These are phyloP conservation scores for Aspergillus sp. DNA, from an alignment of 2,329 filamentous ascomycete species.

Conservation along the genomic window DNA sequence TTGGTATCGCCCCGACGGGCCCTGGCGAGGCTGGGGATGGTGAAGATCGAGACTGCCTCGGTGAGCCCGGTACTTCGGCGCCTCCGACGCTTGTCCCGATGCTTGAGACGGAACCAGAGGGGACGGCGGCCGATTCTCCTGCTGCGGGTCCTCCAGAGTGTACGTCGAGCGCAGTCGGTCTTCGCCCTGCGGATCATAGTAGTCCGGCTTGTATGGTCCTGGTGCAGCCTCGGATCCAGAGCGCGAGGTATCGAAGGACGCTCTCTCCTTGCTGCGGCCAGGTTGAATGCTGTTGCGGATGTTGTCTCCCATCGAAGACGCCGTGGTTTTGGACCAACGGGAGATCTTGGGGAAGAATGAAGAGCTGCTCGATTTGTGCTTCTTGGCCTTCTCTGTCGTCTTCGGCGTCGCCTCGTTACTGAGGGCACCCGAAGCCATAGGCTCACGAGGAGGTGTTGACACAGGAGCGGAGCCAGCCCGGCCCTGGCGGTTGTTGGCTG, in stretches of 20 bases:
- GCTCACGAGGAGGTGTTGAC: slow-evolving; percentile 47
- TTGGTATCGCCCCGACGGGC: slow-evolving; percentile 63
- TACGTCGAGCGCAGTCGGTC: slow-evolving; percentile 48
- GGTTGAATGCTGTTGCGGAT: slow-evolving; percentile 65
- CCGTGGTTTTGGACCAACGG: slow-evolving; percentile 94
- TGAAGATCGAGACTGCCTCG: slow-evolving; percentile 65
- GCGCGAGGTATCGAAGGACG: slow-evolving; percentile 67
- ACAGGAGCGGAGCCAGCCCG: slow-evolving; percentile 47
- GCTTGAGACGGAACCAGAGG: slow-evolving; percentile 63
- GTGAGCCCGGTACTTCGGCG: slow-evolving; percentile 66
- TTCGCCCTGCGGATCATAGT: slow-evolving; percentile 49
- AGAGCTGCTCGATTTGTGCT: slow-evolving; percentile 83
- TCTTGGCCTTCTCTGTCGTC: slow-evolving; percentile 71
- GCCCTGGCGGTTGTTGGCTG: slow-evolving; percentile 46
- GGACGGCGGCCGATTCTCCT: slow-evolving; percentile 57
- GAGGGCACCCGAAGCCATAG: slow-evolving; percentile 48
- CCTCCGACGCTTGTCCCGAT: slow-evolving; percentile 53
- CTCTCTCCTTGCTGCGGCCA: slow-evolving; percentile 60
- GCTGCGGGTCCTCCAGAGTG: slow-evolving; percentile 42
- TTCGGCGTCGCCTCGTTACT: slow-evolving; percentile 80
- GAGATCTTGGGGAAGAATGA: slow-evolving; percentile 90
- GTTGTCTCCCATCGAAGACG: slow-evolving; percentile 79
- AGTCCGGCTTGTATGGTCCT: slow-evolving; percentile 56
- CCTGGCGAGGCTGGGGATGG: slow-evolving; percentile 65
- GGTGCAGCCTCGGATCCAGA: slow-evolving; percentile 74